phyloP scores from a whole-genome alignment of 164 flowering plant genomes.

The Warburgia ugandensis region DNA sequence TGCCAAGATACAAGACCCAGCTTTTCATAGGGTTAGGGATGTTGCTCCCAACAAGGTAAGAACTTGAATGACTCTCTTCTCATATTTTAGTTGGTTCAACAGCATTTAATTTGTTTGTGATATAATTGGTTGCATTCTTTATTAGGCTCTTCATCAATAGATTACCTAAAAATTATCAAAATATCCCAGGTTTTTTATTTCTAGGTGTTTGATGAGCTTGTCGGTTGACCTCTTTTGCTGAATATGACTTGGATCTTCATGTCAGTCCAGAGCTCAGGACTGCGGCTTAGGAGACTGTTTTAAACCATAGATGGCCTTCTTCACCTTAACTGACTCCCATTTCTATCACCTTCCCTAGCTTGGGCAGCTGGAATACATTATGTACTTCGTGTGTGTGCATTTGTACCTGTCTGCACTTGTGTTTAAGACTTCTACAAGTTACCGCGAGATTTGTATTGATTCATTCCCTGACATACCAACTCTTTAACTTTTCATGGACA shows the following conservation, averaged over 20 bases:
- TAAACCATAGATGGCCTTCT: too few relatives aligned
- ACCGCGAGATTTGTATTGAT: neutral
- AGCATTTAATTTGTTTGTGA: neutral
- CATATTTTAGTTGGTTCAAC: neutral
- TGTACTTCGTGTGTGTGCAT: too few relatives aligned
- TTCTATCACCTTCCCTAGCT: too few relatives aligned
- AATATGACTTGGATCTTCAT: too few relatives aligned
- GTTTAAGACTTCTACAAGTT: neutral
- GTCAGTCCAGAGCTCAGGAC: too few relatives aligned
- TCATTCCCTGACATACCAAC: neutral
- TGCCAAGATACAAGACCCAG: conserved; percentile 47
- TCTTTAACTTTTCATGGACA: conserved; percentile 20
- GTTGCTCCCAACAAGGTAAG: conserved; percentile 97
- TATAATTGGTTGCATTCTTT: neutral
- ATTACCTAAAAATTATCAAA: neutral
- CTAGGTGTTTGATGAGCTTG: too few relatives aligned
- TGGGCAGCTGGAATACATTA: too few relatives aligned
- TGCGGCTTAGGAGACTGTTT: too few relatives aligned
- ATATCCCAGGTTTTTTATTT: too few relatives aligned
- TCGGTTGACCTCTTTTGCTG: too few relatives aligned
- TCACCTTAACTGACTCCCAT: too few relatives aligned
- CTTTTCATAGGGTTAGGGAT: conserved; percentile 78
- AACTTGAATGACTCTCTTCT: neutral
- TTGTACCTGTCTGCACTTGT: neutral
- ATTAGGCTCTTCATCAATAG: neutral